Evolutionary conservation across 768 basidiomycete genomes (phyloP).

Genomic region (Tylopilus felleus): DNA sequence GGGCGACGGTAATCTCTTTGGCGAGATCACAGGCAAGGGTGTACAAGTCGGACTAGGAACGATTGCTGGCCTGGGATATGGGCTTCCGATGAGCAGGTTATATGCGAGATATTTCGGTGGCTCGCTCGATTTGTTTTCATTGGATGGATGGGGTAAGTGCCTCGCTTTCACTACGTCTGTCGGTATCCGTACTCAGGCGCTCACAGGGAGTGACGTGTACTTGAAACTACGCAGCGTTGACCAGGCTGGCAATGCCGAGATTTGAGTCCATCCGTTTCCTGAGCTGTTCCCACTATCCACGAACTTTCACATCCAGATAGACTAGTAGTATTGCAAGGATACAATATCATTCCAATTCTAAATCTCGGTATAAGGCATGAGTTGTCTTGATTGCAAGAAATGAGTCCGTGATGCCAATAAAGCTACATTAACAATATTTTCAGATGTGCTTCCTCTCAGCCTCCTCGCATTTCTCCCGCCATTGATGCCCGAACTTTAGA

Average conservation of each 20-base stretch:
- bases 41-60: slow-evolving; percentile 83
- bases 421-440: background rate
- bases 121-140: slow-evolving; percentile 71
- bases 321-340: background rate
- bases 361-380: background rate
- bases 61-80: slow-evolving; percentile 86
- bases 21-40: slow-evolving; percentile 74
- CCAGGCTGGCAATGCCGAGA: slow-evolving; percentile 48
- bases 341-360: background rate
- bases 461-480: slow-evolving; percentile 53
- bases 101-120: slow-evolving; percentile 87
- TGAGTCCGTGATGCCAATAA: background rate
- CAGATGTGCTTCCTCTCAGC: slow-evolving; percentile 32
- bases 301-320: background rate
- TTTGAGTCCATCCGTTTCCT: slow-evolving; percentile 26
- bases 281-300: background rate
- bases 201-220: slow-evolving; percentile 48
- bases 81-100: slow-evolving; percentile 74
- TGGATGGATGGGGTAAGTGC: slow-evolving; percentile 78
- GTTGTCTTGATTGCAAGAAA: slow-evolving; percentile 2
- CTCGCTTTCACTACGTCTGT: background rate
- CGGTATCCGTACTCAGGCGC: background rate
- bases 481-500: slow-evolving; percentile 52
- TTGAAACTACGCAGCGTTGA: slow-evolving; percentile 54
- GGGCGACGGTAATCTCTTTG: slow-evolving; percentile 58